Base-by-base conservation (phyloP, 2,329 filamentous ascomycete species). In the Fonsecaea nubica region DNA sequence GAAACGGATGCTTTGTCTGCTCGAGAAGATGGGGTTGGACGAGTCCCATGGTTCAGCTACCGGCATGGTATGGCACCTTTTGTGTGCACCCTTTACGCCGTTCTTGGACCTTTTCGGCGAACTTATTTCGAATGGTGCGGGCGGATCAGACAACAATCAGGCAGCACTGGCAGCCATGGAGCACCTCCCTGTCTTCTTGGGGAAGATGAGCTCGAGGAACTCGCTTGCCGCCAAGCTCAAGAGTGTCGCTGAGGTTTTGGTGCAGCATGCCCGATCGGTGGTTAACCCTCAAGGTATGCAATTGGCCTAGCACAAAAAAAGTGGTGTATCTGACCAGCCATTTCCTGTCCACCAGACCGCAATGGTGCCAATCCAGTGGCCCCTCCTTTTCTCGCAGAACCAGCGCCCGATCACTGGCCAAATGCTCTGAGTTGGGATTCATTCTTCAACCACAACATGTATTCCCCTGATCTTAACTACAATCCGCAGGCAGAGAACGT, bases 261-360 rank as follows among this genome's bases (percentile, higher is more conserved):
- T 60, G n/a, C 58, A 60, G 15, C 58, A 60, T 32, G 58, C 58
- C 30, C 53, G 21, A 61, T 61, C 21, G 35, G 42, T 61, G 18
- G 25, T 53, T 33, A 18, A 61, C n/a, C n/a, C n/a, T 48, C n/a
- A 21, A 48, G 42, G 42, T 48, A 48, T 25, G 42, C 10, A 2
- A 10, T 18, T 21, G n/a, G 21, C 18, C 42, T 18, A 48, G 1
- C 25, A 48, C 9, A 21, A 48, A 21, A 32, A 32, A 32, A 32
- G 30, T 32, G 30, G 42, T 10, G n/a, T 21, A 4, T 7, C 42
- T 48, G n/a, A 48, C 42, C n/a, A 21, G n/a, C 42, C 42, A 10
- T 48, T 48, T 48, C 18, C 4, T 48, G n/a, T 48, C 42, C 6
- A 48, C n/a, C 3, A 21, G n/a, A 7, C 21, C 42, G n/a, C 18